Base-by-base conservation (phyloP, 306 rosid species). In the Vigna nakashimae region DNA sequence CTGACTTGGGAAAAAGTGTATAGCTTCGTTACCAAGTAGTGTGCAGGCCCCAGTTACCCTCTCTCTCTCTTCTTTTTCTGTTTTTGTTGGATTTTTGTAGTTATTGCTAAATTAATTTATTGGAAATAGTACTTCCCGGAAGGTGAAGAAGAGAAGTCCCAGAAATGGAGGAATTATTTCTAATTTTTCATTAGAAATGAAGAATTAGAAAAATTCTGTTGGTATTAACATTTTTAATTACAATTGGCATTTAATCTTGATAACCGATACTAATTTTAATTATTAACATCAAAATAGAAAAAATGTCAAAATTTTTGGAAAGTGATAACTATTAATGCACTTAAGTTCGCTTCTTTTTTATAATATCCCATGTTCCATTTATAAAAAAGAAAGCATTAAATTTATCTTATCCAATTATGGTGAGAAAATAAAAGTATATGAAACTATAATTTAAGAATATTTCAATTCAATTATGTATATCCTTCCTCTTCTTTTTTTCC, bases 11-110 rank as follows among this genome's bases (percentile, higher is more conserved):
- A 30, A 24, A 56, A 51, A 36, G 34, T 28, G 3, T 16, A 12
- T 17, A 75, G 10, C 78, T 76, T 82, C 4, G 17, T 82, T 2
- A 50, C 51, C 11, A 68, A 74, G 84, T 11, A 55, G 51, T 32
- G 43, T 30, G 38, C 38, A 4, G 7, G 6, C 38, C 38, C 62
- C 58, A 15, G 18, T 2, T 9, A 2, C n/a, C 4, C n/a, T 59
- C 43, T 60, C 20, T 5, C 7, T 5, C 7, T 28, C n/a, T 30
- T 30, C 18, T 56, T 15, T 4, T 15, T 30, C 18, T 15, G 5
- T 20, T 62, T 20, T 62, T 15, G 2, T 62, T 14, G 45, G 67
- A 62, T 14, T 15, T 32, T 6, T 18, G 12, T 20, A 2, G 15
- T 22, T 10, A 18, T 18, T 5, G 14, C 2, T 53, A 55, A 1